Evolutionary conservation across 805 yeast genomes (phyloP), one percentile per base, ranked within the genome.

Genomic region (Wickerhamia fluorescens): DNA sequence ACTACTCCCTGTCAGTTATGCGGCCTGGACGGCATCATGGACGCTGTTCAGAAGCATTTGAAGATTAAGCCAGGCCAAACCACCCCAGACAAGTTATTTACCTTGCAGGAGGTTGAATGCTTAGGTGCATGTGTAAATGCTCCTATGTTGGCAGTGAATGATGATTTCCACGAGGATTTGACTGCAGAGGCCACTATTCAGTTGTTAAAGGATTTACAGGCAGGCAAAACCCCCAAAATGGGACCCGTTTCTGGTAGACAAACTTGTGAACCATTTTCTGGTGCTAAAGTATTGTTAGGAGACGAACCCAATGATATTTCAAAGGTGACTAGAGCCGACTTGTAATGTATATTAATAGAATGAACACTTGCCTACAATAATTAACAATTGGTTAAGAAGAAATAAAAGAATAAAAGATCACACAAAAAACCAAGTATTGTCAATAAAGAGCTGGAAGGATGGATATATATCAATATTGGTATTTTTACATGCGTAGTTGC

Each of bases 101-200:
- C 94, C 11, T 61, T 84, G 38, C 84, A 82, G 47, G 95, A 84
- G 56, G 94, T 84, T 38, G 95, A 84, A 61, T 84, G 95, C 60
- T 72, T 83, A 28, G 95, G 95, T 34, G 95, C 95, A 3, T 84
- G 95, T 67, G 87, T 84, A 28, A 84, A 84, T 55, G 95, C 83
- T 6, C 95, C 95, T 30, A 84, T 84, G 85, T 65, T 85, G 31
- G 94, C 84, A 37, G 61, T 84, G 30, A 83, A 82, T 56, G 94
- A 84, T 58, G 87, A 80, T 51, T 84, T 65, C 59, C 78, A 68
- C 49, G 95, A 84, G 61, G 95, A 84, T 56, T 68, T 84, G 57
- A 79, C 88, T 20, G 67, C 76, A 14, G 80, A 78, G 39, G 68
- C 71, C 25, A 73, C 81, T 16, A 68, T 71, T 20, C 66, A 68